Conservation (phyloP, 2,329 filamentous ascomycete species). For the Calycina herbarum region DNA sequence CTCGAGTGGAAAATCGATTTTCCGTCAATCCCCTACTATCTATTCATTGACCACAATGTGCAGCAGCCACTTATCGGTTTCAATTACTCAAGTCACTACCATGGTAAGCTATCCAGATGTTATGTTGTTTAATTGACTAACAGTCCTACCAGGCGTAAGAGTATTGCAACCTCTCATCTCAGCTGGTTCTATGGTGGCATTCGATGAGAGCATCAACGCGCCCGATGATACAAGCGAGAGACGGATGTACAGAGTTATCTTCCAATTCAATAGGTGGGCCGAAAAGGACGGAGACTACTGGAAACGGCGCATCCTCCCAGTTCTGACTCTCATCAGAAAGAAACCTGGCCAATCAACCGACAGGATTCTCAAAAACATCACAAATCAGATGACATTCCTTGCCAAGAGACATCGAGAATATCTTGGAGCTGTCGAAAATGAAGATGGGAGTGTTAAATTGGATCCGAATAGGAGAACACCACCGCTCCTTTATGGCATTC, state of each 20-base stretch:
- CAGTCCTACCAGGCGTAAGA: slow-evolving; percentile 24
- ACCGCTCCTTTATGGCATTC: slow-evolving; percentile 39
- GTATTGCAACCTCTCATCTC: slow-evolving; percentile 34
- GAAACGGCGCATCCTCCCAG: slow-evolving; percentile 35
- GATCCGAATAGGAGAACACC: slow-evolving; percentile 30
- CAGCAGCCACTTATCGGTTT: slow-evolving; percentile 30
- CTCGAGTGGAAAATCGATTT: slow-evolving; percentile 34
- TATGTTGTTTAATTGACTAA: slow-evolving; percentile 17
- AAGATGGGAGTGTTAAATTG: slow-evolving; percentile 20
- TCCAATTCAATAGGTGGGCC: slow-evolving; percentile 38
- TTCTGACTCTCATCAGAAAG: slow-evolving; percentile 29
- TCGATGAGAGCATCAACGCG: background rate
- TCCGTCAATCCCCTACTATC: slow-evolving; percentile 31
- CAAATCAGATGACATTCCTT: slow-evolving; percentile 33
- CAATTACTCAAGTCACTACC: background rate
- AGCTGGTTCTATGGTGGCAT: slow-evolving; percentile 27
- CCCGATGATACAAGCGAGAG: background rate
- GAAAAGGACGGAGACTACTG: slow-evolving; percentile 37
- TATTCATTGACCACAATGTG: slow-evolving; percentile 30
- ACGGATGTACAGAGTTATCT: slow-evolving; percentile 24
- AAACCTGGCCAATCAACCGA: slow-evolving; percentile 23
- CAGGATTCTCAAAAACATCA: slow-evolving; percentile 27
- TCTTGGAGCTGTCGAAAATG: slow-evolving; percentile 25
- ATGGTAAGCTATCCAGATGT: background rate
- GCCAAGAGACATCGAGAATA: slow-evolving; percentile 32